Percentiles rank a stretch among this genome's conserved stretches.
phyloP scores from a whole-genome alignment of 2,329 filamentous ascomycete genomes.

The Cylindrodendrum hubeiense region DNA sequence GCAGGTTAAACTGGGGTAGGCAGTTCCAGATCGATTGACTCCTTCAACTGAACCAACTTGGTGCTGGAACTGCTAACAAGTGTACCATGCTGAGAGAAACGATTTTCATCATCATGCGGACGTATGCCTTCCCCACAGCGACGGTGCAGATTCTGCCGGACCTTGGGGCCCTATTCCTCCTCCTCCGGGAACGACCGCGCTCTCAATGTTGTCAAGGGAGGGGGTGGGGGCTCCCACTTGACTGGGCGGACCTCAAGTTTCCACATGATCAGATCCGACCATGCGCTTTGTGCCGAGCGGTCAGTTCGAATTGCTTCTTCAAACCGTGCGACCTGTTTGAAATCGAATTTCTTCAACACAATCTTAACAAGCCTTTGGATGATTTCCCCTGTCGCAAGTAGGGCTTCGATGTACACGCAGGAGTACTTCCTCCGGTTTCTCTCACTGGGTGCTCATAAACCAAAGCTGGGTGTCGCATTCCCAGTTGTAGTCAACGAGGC shows the following conservation, averaged over 20 bases:
- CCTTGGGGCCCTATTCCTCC: too few relatives aligned
- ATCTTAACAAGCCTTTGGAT: constrained; percentile 27
- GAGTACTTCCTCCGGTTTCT: constrained; percentile 50
- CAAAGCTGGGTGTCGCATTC: constrained; percentile 47
- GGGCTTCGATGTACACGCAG: constrained; percentile 46
- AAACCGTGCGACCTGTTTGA: constrained; percentile 41
- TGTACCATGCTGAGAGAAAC: not conserved
- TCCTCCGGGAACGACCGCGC: too few relatives aligned
- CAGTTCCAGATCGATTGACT: not conserved
- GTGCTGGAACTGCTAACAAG: not conserved
- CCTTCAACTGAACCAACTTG: not conserved
- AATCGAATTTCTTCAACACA: constrained; percentile 50
- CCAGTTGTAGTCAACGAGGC: constrained; percentile 52
- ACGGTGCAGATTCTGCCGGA: too few relatives aligned
- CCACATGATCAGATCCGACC: constrained; percentile 50
- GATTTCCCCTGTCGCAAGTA: constrained; percentile 30
- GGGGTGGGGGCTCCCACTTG: too few relatives aligned
- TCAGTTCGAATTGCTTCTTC: constrained; percentile 37
- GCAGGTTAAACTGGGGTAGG: not conserved
- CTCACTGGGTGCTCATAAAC: constrained; percentile 48
- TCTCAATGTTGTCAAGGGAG: too few relatives aligned
- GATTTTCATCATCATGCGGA: not conserved
- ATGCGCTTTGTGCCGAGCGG: constrained; percentile 31
- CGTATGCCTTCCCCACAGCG: too few relatives aligned
- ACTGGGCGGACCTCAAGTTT: constrained; percentile 35